These are phyloP conservation scores for Schizonepeta tenuifolia DNA, from an alignment of 257 asterid species.

Conservation along the genomic window DNA sequence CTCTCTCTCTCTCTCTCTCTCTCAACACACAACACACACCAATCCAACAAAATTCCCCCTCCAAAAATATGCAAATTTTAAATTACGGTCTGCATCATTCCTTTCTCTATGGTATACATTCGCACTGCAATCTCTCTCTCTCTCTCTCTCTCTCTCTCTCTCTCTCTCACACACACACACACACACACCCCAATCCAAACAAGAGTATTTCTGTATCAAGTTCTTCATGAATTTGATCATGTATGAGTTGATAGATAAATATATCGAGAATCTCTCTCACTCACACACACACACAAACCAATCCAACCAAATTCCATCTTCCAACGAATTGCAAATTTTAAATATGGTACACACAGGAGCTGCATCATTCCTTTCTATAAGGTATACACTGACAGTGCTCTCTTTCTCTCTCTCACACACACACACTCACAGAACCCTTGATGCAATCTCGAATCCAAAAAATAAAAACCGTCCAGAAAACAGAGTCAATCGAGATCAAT, in stretches of 20 bases:
- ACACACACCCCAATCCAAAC: background rate
- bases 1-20: background rate
- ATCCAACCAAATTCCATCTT: background rate
- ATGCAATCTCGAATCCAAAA: conserved; percentile 2
- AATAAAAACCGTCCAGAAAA: background rate
- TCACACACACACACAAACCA: background rate
- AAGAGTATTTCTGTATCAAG: background rate
- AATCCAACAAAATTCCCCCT: background rate
- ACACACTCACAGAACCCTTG: background rate
- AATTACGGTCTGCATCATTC: too few relatives aligned
- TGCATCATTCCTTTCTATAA: background rate
- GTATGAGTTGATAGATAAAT: background rate
- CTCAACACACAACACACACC: background rate
- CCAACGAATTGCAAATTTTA: background rate
- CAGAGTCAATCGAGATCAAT: conserved; percentile 12
- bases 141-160: background rate
- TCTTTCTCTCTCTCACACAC: conserved; percentile 3
- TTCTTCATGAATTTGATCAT: background rate
- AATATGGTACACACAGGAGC: conserved; percentile 2
- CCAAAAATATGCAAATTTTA: background rate
- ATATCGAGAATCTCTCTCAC: background rate
- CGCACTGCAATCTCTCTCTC: background rate
- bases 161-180: background rate
- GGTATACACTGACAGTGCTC: background rate
- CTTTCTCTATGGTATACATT: background rate